Base-by-base conservation (phyloP, 2,329 filamentous ascomycete genomes). In the Diaporthe aspalathi region DNA sequence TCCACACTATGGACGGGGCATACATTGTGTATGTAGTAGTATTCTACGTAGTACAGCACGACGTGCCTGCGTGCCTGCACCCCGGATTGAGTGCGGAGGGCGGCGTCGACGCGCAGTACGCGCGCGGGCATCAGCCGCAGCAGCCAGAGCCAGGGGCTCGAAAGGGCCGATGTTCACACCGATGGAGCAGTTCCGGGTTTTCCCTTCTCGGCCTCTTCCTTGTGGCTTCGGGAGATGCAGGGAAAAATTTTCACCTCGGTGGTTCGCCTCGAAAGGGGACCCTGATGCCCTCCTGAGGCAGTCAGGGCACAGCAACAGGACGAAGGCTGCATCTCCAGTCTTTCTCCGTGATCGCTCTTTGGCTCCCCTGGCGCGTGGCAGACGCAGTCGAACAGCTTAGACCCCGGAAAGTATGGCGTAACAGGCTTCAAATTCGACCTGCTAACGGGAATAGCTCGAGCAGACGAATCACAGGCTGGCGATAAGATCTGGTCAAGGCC, bases 371-470 rank as follows among this genome's bases (percentile, higher is more conserved):
- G 35, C 35, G 35, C 35, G 35, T 38, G 5, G 35, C 35, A 38
- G 35, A 11, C 35, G 35, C 12, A 8, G 9, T 5, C 35, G 56
- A 27, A 53, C 38, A 43, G 56, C 16, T 38, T 63, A 40, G 68
- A 52, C 63, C 63, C 60, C 35, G 27, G 49, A 66, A 72, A 65
- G 22, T 62, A 72, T 66, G 63, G 54, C 49, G 63, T 67, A 73
- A 70, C 45, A 70, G 52, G 63, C 63, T 57, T 52, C 65, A 66
- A 73, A 73, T 71, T 71, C 22, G 43, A 68, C 57, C 53, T 53
- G 52, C 71, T 73, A 73, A 73, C 53, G 54, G 24, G 40, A 24
- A 56, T 22, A 54, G 32, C 11, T 22, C 1, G 17, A 1, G 27
- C 16, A 2, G 57, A 52, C 71, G 50, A 73, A 73, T 73, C 71